Evolutionary conservation across 306 rosid genomes (phyloP).

Genomic region (Ziziphus jujuba): DNA sequence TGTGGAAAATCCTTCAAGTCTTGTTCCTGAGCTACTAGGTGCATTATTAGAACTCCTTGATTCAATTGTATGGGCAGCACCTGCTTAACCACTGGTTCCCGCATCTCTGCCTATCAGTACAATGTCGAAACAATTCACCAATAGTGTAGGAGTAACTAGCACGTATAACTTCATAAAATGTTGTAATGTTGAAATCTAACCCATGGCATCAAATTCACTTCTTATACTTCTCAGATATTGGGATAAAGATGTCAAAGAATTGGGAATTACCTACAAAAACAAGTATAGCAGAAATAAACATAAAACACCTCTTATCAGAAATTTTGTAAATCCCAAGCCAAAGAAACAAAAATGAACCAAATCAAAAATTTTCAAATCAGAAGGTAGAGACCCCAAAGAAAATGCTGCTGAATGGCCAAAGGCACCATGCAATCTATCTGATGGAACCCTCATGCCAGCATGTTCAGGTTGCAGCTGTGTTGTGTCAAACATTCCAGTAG

Average conservation of each 20-base stretch:
- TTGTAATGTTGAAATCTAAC: slow-evolving; percentile 46
- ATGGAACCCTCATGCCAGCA: slow-evolving; percentile 43
- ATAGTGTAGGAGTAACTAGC: slow-evolving; percentile 15
- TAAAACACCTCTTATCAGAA: not conserved
- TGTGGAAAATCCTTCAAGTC: slow-evolving; percentile 58
- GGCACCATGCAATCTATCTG: slow-evolving; percentile 54
- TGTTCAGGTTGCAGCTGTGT: slow-evolving; percentile 59
- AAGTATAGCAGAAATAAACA: slow-evolving; percentile 2
- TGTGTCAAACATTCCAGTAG: slow-evolving; percentile 49
- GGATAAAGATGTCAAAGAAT: slow-evolving; percentile 85
- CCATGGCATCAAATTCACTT: slow-evolving; percentile 66
- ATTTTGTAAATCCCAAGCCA: slow-evolving; percentile 17
- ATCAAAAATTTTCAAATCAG: slow-evolving; percentile 45
- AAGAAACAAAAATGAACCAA: slow-evolving; percentile 19
- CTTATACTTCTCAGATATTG: slow-evolving; percentile 65
- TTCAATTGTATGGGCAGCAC: slow-evolving; percentile 38
- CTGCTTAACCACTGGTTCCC: slow-evolving; percentile 45
- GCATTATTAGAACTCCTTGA: slow-evolving; percentile 48
- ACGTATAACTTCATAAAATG: slow-evolving; percentile 15
- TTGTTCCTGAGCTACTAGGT: slow-evolving; percentile 37
- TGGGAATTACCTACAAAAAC: slow-evolving; percentile 78
- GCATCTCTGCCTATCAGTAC: slow-evolving; percentile 65
- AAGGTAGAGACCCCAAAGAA: slow-evolving; percentile 68
- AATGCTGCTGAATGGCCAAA: slow-evolving; percentile 59
- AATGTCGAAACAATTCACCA: slow-evolving; percentile 31